These are phyloP conservation scores for Neobulgaria alba DNA, from an alignment of 2,329 filamentous ascomycete species.

Conservation along the genomic window DNA sequence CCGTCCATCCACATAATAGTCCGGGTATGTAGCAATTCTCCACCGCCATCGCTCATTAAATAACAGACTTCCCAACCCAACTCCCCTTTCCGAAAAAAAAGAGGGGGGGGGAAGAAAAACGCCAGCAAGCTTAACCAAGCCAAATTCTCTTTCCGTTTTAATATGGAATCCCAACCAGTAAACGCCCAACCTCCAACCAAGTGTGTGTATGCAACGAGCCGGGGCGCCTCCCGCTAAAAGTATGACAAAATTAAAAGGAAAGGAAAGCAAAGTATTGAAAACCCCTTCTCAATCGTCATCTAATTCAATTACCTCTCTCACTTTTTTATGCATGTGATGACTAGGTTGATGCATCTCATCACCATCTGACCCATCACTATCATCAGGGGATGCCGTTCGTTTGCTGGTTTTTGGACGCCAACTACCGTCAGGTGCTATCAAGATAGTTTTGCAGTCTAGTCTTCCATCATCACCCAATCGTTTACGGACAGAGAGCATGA, in stretches of 20 bases:
- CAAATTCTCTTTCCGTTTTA: too few relatives aligned
- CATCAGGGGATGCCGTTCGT: constrained; percentile 15
- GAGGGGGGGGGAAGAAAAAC: too few relatives aligned
- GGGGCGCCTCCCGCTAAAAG: too few relatives aligned
- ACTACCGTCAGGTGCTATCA: constrained; percentile 52
- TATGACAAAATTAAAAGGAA: background rate
- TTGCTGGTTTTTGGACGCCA: constrained; percentile 48
- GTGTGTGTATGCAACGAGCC: too few relatives aligned
- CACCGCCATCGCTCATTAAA: too few relatives aligned
- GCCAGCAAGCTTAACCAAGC: too few relatives aligned
- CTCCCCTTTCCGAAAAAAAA: too few relatives aligned
- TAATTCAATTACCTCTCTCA: constrained; percentile 21
- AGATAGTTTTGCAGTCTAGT: constrained; percentile 49
- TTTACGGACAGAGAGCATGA: constrained; percentile 54
- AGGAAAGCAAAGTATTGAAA: background rate
- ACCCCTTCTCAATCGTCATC: constrained; percentile 19
- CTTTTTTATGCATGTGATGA: constrained; percentile 7
- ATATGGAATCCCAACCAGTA: too few relatives aligned
- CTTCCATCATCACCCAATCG: constrained; percentile 41
- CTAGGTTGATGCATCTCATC: constrained; percentile 7
- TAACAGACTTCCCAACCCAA: too few relatives aligned
- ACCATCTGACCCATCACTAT: constrained; percentile 15
- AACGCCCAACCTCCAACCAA: too few relatives aligned
- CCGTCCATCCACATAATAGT: too few relatives aligned
- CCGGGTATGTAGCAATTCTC: too few relatives aligned